Evolutionary conservation across 305 asterid species (phyloP), one percentile per base, ranked within the genome.

Genomic region (Solanum hybrid): DNA sequence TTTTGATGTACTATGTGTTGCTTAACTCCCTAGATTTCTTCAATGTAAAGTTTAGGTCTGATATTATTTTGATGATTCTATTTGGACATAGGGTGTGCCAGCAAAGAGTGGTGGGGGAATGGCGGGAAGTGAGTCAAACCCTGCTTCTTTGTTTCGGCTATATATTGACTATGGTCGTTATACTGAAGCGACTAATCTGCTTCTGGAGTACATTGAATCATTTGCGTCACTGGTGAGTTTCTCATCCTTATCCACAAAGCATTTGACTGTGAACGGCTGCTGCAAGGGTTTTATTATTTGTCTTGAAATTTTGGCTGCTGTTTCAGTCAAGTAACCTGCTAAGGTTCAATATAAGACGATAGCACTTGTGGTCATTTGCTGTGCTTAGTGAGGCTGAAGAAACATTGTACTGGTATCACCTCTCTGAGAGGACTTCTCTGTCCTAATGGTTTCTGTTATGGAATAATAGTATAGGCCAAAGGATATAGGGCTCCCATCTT

Each of bases 81-180:
- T 91, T 69, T 81, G 82, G n/a, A 91, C 79, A 90, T 93, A 97
- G 98, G 96, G 91, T 91, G 94, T 90, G 90, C 93, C 91, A 80
- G 93, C 88, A 87, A 98, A 95, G 92, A 91, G 91, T 90, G 71
- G 94, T 91, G 92, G 94, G 56, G 99, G 99, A 91, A 96, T 97
- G 99, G 86, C 90, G 38, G 99, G 98, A 86, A 95, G 89, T 22
- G 98, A 96, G 91, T 94, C 96, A 19, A 93, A 89, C 91, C 98
- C 99, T 51, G 98, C 99, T 90, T 93, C 98, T 86, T 91, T 97
- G 90, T 93, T 97, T 90, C 94, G 96, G 77, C 91, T 97, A 87
- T 96, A 94, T 92, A 95, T 95, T 88, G 96, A 97, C 93, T 94
- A 94, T 71, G 98, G 99, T 66, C 97, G 99, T 91, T 93, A 92